These are phyloP conservation scores for Trichoderma endophyticum DNA, from an alignment of 2,329 filamentous ascomycete genomes.

Conservation along the genomic window DNA sequence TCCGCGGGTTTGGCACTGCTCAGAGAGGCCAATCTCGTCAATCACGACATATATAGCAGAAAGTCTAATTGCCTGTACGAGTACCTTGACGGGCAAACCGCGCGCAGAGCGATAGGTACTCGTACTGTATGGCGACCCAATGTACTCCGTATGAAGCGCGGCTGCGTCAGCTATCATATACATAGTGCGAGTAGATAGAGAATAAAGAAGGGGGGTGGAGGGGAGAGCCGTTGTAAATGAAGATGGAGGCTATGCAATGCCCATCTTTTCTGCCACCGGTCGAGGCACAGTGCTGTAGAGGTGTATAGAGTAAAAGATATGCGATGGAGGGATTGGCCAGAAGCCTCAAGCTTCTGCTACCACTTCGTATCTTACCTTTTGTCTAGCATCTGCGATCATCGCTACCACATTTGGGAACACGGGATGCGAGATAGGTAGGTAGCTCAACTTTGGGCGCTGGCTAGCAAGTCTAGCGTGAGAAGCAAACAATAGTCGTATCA, in stretches of 20 bases:
- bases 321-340: not conserved
- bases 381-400: not conserved
- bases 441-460: not conserved
- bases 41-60: not conserved
- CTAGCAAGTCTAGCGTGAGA: not conserved
- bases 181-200: not conserved
- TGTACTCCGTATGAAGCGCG: not conserved
- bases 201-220: not conserved
- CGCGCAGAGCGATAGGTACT: not conserved
- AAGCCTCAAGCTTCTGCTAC: not conserved
- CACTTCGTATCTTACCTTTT: not conserved
- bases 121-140: not conserved
- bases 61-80: conserved; percentile 7
- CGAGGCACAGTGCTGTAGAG: not conserved
- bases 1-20: not conserved
- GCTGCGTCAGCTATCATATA: not conserved
- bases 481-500: not conserved
- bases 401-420: not conserved
- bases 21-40: conserved; percentile 6
- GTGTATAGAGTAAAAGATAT: not conserved
- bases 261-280: not conserved
- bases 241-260: conserved; percentile 1
- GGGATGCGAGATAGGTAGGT: not conserved
- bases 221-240: not conserved
- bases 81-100: not conserved